These are phyloP conservation scores for Agrocybe chaxingu DNA, from an alignment of 768 basidiomycete genomes.

Conservation along the genomic window DNA sequence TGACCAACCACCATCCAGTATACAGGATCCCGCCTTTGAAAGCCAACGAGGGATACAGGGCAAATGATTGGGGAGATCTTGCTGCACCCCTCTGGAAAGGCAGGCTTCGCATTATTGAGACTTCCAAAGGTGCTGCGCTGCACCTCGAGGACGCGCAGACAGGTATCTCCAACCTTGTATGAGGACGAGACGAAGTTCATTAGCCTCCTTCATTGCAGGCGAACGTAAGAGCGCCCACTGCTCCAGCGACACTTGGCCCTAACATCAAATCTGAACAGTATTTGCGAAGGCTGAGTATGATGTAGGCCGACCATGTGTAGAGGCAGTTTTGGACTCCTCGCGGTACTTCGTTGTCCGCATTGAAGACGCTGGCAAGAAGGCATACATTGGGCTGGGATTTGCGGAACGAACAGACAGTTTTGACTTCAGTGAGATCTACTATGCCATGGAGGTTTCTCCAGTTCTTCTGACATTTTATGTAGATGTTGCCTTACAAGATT, in stretches of 20 bases:
- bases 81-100: conserved; percentile 88
- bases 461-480: background rate
- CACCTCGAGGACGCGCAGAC: conserved; percentile 79
- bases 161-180: conserved; percentile 43
- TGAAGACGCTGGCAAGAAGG: conserved; percentile 83
- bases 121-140: conserved; percentile 60
- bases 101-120: conserved; percentile 81
- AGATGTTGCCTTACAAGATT: conserved; percentile 88
- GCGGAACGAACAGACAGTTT: conserved; percentile 85
- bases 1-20: conserved; percentile 42
- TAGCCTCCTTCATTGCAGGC: conserved; percentile 28
- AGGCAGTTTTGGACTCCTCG: conserved; percentile 93
- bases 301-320: conserved; percentile 76
- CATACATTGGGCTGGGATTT: conserved; percentile 94
- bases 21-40: conserved; percentile 90
- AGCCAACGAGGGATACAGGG: conserved; percentile 85
- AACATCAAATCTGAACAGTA: conserved; percentile 39
- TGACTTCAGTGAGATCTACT: conserved; percentile 74
- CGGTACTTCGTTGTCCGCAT: conserved; percentile 93
- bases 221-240: conserved; percentile 51
- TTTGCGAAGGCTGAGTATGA: conserved; percentile 89
- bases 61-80: conserved; percentile 91
- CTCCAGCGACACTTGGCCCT: conserved; percentile 10
- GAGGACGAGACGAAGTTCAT: background rate
- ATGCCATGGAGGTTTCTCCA: background rate